Evolutionary conservation across 2,329 filamentous ascomycete species (phyloP).

Genomic region (Chaetoscypha palmicola): DNA sequence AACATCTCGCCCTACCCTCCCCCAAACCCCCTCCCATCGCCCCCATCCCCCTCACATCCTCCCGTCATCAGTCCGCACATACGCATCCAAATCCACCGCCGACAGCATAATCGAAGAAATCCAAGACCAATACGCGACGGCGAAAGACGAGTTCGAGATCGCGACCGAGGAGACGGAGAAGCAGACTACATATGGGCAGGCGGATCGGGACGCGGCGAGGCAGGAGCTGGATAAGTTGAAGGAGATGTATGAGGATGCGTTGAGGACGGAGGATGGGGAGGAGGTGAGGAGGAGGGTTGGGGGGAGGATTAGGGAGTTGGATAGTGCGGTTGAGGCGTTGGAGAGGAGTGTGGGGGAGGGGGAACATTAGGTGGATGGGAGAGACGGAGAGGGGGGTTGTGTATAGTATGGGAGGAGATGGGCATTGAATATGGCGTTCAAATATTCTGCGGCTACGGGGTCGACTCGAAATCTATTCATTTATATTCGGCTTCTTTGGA

Average conservation of each 20-base stretch:
- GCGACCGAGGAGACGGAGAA: conserved; percentile 39
- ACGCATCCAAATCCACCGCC: conserved; percentile 16
- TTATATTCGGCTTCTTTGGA: no score
- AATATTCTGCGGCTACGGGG: no score
- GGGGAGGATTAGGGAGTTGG: conserved; percentile 39
- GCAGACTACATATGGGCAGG: conserved; percentile 38
- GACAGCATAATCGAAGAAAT: conserved; percentile 24
- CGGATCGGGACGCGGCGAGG: conserved; percentile 38
- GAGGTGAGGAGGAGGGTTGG: conserved; percentile 39
- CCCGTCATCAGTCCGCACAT: conserved; percentile 2
- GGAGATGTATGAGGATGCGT: conserved; percentile 26
- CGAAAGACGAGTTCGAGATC: conserved; percentile 43
- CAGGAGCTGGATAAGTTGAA: conserved; percentile 37
- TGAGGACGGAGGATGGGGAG: conserved; percentile 33
- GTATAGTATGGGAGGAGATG: background rate
- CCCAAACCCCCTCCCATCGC: background rate
- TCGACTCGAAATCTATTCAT: no score
- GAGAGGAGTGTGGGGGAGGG: conserved; percentile 34
- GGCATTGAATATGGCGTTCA: background rate
- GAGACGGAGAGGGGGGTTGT: background rate
- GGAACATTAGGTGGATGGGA: conserved; percentile 24
- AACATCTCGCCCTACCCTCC: conserved; percentile 4
- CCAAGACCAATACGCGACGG: conserved; percentile 34
- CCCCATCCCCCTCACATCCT: background rate
- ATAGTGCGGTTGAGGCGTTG: conserved; percentile 36